Evolutionary conservation across 2,329 filamentous ascomycete genomes (phyloP), one percentile per base, ranked within the genome.

Genomic region (Knoxdaviesia capensis): DNA sequence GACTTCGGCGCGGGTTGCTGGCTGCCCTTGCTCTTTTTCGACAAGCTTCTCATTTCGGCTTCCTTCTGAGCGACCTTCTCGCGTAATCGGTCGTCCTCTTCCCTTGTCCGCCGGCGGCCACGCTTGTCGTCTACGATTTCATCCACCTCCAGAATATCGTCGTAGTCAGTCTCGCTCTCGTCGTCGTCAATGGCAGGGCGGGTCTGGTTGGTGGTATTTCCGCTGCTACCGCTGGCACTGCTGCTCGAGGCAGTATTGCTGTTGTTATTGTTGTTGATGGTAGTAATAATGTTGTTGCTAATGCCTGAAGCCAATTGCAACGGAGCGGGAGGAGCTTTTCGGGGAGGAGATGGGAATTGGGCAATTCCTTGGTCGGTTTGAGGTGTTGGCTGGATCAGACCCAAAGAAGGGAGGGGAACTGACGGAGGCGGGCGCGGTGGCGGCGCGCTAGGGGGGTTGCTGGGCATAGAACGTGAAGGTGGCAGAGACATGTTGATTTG

Each of bases 241-340:
- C 20, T 20, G 20, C 20, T 20, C 20, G 20, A 20, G 20, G 20
- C 20, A 20, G 20, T 20, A 20, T 20, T 20, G 20, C 20, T 35
- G 20, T 43, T 39, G 9, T 39, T 39, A 6, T 39, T 40, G 20
- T 34, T 33, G 9, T 36, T 36, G 28, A 30, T 7, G 50, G 20
- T 2, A 54, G 49, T 4, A 54, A 53, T 7, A 54, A 52, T n/a
- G 54, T 53, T 20, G 20, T 20, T 20, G 20, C 20, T 20, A 20
- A 20, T 20, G 11, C 56, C 50, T 39, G 64, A 62, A 37, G 67
- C 68, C 29, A 96, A 66, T 53, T 87, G 78, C 42, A 96, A 59
- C 2, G 88, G 87, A 8, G 85, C 82, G 39, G 88, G 88, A 3
- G 87, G 86, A 5, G 79, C 74, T 56, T 93, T 94, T 45, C 87